A percentile compares a stretch with the other conserved stretches of the same genome.
Evolutionary conservation across 2,329 filamentous ascomycete species (phyloP).

Genomic region (Ophiognomonia clavigignenti-juglandacearum): DNA sequence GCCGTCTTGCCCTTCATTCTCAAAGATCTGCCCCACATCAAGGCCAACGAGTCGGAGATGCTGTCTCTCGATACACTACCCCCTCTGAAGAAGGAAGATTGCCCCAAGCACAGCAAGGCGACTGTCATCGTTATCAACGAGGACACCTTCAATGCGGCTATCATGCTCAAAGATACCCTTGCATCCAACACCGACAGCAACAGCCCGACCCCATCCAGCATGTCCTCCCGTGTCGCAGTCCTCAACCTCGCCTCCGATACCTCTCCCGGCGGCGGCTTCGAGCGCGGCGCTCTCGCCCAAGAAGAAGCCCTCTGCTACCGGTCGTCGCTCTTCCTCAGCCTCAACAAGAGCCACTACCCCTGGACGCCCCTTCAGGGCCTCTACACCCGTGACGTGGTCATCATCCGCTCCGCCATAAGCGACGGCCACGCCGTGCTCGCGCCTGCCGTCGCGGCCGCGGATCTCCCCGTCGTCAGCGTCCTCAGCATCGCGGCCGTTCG

Average conservation of each 20-base stretch:
- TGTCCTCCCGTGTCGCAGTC: conserved; percentile 43
- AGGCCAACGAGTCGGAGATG: conserved; percentile 32
- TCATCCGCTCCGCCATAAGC: conserved; percentile 23
- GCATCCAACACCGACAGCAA: background rate
- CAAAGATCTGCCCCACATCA: conserved; percentile 34
- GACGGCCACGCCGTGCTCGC: conserved; percentile 23
- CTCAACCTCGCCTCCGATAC: conserved; percentile 61
- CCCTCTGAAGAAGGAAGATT: conserved; percentile 34
- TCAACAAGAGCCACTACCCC: conserved; percentile 30
- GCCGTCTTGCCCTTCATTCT: conserved; percentile 42
- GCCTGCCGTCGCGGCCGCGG: conserved; percentile 12
- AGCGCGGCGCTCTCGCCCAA: conserved; percentile 57
- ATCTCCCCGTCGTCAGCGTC: conserved; percentile 50
- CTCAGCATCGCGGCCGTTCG: conserved; percentile 54
- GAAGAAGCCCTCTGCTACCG: conserved; percentile 67
- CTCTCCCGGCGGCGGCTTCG: conserved; percentile 59
- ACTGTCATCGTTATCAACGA: conserved; percentile 47
- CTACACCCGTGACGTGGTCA: conserved; percentile 28
- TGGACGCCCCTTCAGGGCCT: conserved; percentile 19
- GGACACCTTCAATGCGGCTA: conserved; percentile 54
- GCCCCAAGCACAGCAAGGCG: conserved; percentile 32
- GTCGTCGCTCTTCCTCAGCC: conserved; percentile 45
- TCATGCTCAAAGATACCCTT: conserved; percentile 27
- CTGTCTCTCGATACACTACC: conserved; percentile 32
- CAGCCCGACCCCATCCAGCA: background rate